phyloP scores from a whole-genome alignment of 139 green algal genomes.

The Eudorina sp. region DNA sequence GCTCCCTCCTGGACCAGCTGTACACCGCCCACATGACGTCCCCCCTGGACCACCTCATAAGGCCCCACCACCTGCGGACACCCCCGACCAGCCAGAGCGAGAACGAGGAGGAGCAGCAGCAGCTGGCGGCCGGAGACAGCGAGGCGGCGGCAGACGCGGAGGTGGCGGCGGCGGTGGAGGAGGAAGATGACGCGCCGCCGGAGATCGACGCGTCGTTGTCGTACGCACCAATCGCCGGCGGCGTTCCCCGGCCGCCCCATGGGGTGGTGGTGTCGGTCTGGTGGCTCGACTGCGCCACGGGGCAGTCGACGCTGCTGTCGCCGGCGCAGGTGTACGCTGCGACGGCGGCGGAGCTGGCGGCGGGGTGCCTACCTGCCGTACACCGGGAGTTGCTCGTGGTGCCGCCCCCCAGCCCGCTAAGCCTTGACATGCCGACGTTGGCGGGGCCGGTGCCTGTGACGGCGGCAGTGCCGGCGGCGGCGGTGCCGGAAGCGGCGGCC shows the following conservation, averaged over 20 bases:
- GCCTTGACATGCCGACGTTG: not conserved
- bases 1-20: conserved; percentile 22
- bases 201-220: not conserved
- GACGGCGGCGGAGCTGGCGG: conserved; percentile 36
- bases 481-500: not conserved
- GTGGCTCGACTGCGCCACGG: conserved; percentile 38
- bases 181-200: not conserved
- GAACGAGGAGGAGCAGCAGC: not conserved
- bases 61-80: too few species aligned
- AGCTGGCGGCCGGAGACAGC: too few species aligned
- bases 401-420: conserved; percentile 29
- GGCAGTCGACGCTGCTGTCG: conserved; percentile 16
- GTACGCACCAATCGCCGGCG: not conserved
- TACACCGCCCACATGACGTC: conserved; percentile 18
- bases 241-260: not conserved
- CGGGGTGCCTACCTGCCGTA: conserved; percentile 33
- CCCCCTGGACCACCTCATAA: not conserved
- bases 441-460: not conserved
- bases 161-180: not conserved
- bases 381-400: conserved; percentile 22
- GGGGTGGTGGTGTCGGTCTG: conserved; percentile 32
- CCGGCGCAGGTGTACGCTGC: conserved; percentile 37
- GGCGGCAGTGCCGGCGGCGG: not conserved
- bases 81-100: not conserved
- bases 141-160: not conserved